Evolutionary conservation across 306 rosid species (phyloP).

Genomic region (Fragaria ananassa): DNA sequence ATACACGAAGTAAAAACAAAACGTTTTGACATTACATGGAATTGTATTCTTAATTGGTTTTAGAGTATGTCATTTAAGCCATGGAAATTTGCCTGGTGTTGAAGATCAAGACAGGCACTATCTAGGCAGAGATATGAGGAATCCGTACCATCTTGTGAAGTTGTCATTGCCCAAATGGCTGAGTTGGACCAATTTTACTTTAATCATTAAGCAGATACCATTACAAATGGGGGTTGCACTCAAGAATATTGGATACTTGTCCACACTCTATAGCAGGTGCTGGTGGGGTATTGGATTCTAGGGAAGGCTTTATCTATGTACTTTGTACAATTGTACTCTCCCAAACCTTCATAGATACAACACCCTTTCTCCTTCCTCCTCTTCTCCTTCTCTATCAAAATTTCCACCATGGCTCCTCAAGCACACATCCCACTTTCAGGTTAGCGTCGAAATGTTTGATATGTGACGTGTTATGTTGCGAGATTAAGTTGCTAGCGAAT

Average conservation of each 20-base stretch:
- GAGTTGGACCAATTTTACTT: not conserved
- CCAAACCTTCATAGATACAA: not conserved
- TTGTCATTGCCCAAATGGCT: not conserved
- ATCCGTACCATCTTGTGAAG: not conserved
- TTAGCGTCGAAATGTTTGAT: slow-evolving; percentile 20
- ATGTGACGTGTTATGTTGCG: not conserved
- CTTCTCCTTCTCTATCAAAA: not conserved
- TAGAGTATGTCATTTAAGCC: not conserved
- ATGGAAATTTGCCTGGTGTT: not conserved
- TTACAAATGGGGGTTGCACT: not conserved
- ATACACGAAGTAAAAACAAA: not conserved
- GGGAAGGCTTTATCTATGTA: slow-evolving; percentile 17
- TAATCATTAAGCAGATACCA: not conserved
- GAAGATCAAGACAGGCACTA: not conserved
- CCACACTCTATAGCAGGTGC: not conserved
- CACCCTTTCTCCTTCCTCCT: not conserved
- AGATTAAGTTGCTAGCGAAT: not conserved
- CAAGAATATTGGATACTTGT: not conserved
- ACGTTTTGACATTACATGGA: not conserved
- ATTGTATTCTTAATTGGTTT: not conserved
- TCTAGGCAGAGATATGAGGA: not conserved
- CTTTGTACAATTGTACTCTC: not conserved
- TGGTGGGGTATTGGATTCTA: not conserved
- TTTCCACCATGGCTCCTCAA: not conserved
- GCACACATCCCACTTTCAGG: not conserved